Percentiles rank a stretch among this genome's conserved stretches.
Conservation (phyloP, 208 protist species). For the Trypanosoma melophagium region DNA sequence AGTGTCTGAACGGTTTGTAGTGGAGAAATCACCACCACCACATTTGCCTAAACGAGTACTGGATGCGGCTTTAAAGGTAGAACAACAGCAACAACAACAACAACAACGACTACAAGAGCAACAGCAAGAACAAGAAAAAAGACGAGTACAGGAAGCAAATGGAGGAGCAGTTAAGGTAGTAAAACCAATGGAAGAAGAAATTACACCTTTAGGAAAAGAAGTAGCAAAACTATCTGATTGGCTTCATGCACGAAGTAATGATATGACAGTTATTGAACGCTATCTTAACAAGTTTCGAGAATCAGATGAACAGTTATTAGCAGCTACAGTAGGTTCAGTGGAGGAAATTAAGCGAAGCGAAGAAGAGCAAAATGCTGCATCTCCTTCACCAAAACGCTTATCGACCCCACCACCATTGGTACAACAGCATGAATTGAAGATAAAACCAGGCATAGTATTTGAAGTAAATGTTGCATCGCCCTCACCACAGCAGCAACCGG, state of each 20-base stretch:
- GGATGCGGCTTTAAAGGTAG: neutral
- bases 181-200: neutral
- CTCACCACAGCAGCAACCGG: neutral
- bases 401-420: constrained; percentile 15
- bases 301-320: constrained; percentile 53
- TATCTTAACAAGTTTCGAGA: constrained; percentile 77
- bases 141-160: neutral
- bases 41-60: constrained; percentile 14
- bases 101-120: constrained; percentile 9
- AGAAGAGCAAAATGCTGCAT: no score
- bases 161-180: neutral
- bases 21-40: constrained; percentile 12
- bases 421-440: constrained; percentile 1
- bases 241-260: constrained; percentile 34
- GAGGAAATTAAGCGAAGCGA: neutral
- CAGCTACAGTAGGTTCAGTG: neutral
- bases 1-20: neutral
- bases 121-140: neutral
- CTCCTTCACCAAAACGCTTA: neutral
- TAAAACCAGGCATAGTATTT: neutral
- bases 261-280: constrained; percentile 63
- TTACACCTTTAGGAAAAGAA: neutral
- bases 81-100: constrained; percentile 8
- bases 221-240: constrained; percentile 20
- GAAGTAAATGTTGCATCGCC: constrained; percentile 4